phyloP scores from a whole-genome alignment of 352 stramenopile species.

The Pythium vanterpoolii region DNA sequence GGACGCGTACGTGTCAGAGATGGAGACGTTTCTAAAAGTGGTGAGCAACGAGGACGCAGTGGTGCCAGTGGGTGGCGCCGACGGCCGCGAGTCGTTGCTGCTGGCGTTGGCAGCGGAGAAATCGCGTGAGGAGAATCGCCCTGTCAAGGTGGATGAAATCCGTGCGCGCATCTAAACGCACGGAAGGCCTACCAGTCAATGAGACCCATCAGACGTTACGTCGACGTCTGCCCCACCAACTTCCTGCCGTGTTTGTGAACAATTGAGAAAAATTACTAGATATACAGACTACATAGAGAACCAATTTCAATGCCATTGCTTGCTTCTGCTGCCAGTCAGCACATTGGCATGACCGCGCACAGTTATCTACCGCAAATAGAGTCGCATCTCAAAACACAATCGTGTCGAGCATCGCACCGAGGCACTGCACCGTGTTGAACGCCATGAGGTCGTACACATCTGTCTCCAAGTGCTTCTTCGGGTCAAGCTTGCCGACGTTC shows the following conservation, averaged over 20 bases:
- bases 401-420: conserved; percentile 98
- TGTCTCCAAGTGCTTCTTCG: conserved; percentile 92
- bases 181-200: background rate
- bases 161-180: conserved; percentile 6
- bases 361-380: conserved; percentile 1
- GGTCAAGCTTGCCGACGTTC: conserved; percentile 98
- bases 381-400: conserved; percentile 94
- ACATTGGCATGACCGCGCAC: background rate
- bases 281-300: background rate
- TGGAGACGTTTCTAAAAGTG: conserved; percentile 66
- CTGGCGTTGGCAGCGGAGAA: conserved; percentile 65
- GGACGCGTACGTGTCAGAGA: conserved; percentile 73
- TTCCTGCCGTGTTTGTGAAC: background rate
- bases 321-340: background rate
- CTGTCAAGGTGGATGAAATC: conserved; percentile 58
- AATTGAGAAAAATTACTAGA: background rate
- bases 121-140: conserved; percentile 64
- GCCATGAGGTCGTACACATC: conserved; percentile 97
- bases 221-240: background rate
- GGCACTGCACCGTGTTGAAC: conserved; percentile 97
- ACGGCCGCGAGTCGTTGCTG: conserved; percentile 64
- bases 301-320: background rate
- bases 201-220: background rate
- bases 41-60: conserved; percentile 34
- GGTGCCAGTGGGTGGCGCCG: conserved; percentile 51